Percentiles rank a stretch among this genome's conserved stretches.
Conservation (phyloP, 805 yeast genomes). For the Candida peoriensis region DNA sequence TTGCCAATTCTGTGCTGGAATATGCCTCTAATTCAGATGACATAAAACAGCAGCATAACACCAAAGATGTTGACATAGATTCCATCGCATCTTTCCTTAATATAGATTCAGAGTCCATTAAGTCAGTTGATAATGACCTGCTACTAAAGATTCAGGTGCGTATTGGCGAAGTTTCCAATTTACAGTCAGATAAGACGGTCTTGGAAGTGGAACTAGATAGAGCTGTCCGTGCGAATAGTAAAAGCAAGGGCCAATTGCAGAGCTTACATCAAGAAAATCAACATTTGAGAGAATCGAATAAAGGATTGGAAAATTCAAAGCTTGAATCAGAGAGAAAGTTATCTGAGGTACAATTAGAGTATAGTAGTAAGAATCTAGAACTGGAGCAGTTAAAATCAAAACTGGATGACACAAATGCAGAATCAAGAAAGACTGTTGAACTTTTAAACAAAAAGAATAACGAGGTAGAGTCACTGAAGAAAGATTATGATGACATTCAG, state of each 20-base stretch:
- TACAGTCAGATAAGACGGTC: conserved; percentile 33
- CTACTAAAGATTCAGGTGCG: conserved; percentile 26
- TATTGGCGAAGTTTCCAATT: conserved; percentile 29
- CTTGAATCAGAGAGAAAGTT: conserved; percentile 16
- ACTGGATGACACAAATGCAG: conserved; percentile 13
- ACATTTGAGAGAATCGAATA: conserved; percentile 18
- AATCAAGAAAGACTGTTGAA: conserved; percentile 29
- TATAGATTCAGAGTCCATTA: conserved; percentile 23
- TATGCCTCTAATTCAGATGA: background rate
- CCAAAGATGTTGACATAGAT: conserved; percentile 2
- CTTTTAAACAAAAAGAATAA: conserved; percentile 32
- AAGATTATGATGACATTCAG: conserved; percentile 35
- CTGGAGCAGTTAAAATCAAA: conserved; percentile 10
- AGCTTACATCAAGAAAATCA: conserved; percentile 20
- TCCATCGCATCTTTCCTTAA: conserved; percentile 32
- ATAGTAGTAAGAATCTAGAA: conserved; percentile 4
- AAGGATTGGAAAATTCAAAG: conserved; percentile 18
- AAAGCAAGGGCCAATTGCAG: conserved; percentile 28
- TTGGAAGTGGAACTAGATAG: conserved; percentile 38
- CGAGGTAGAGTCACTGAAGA: conserved; percentile 29
- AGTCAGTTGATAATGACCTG: conserved; percentile 16
- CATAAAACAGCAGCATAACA: background rate
- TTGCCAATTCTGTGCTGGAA: background rate
- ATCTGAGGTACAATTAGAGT: conserved; percentile 12
- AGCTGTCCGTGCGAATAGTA: conserved; percentile 28